Conservation (phyloP, 805 yeast genomes). For the Barnettozyma populi region DNA sequence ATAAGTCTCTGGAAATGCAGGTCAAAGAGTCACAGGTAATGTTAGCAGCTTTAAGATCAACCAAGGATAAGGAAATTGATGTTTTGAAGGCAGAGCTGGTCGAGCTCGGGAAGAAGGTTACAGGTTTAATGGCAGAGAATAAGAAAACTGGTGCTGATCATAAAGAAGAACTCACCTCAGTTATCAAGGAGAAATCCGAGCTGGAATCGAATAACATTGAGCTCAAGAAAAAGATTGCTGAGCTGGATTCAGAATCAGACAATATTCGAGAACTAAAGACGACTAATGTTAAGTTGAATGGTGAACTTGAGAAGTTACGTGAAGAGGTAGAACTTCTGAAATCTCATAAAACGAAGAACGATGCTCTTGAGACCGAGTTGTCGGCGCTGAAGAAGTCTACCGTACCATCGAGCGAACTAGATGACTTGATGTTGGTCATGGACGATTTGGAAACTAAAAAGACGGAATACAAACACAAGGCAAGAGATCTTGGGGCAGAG, state of each 20-base stretch:
- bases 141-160: neutral
- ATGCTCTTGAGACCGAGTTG: conserved; percentile 18
- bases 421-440: conserved; percentile 71
- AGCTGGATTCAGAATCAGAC: neutral
- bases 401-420: conserved; percentile 52
- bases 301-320: conserved; percentile 3
- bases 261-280: neutral
- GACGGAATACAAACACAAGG: conserved; percentile 46
- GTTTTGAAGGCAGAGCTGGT: neutral
- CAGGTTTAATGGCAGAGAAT: neutral
- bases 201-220: neutral
- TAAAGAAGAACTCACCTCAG: neutral
- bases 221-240: neutral
- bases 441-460: conserved; percentile 72
- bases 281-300: conserved; percentile 1
- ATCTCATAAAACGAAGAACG: conserved; percentile 11
- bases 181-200: neutral
- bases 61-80: neutral
- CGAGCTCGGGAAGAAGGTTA: conserved; percentile 35
- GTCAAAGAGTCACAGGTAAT: neutral
- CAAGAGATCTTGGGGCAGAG: conserved; percentile 49
- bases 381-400: conserved; percentile 12
- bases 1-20: neutral
- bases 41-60: no score
- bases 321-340: conserved; percentile 1